Evolutionary conservation across 306 rosid genomes (phyloP).

Genomic region (Fagus crenata): DNA sequence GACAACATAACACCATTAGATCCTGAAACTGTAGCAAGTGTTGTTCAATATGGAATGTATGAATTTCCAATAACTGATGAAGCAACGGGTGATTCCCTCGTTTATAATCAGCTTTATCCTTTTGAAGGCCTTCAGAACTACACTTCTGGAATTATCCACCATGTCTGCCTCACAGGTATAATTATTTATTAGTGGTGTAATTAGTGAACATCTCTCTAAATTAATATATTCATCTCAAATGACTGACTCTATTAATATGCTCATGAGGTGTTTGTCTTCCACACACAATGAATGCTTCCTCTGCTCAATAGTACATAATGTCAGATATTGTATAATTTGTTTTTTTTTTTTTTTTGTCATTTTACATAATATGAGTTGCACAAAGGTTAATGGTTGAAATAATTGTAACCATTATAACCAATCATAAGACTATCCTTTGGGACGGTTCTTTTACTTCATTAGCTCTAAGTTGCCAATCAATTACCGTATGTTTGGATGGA

Average conservation of each 20-base stretch:
- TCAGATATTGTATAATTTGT: background rate
- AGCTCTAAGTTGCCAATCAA: background rate
- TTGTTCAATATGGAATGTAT: constrained; percentile 62
- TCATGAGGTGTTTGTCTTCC: background rate
- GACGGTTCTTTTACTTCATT: background rate
- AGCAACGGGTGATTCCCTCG: constrained; percentile 64
- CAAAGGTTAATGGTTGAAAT: background rate
- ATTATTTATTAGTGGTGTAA: background rate
- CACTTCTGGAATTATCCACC: constrained; percentile 94
- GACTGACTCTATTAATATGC: background rate
- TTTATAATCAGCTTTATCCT: constrained; percentile 82
- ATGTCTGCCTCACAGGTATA: constrained; percentile 77
- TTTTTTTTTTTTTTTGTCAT: background rate
- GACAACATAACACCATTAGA: constrained; percentile 58
- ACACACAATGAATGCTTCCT: background rate
- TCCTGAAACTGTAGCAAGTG: constrained; percentile 56
- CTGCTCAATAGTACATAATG: background rate
- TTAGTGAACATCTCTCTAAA: background rate
- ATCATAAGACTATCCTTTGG: background rate
- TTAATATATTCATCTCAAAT: background rate
- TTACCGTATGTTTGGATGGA: background rate
- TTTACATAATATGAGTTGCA: constrained; percentile 1
- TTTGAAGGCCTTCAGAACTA: constrained; percentile 89
- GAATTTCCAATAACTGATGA: constrained; percentile 34
- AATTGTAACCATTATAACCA: background rate